Conservation (phyloP, 306 rosid genomes). For the Carpinus fangiana region DNA sequence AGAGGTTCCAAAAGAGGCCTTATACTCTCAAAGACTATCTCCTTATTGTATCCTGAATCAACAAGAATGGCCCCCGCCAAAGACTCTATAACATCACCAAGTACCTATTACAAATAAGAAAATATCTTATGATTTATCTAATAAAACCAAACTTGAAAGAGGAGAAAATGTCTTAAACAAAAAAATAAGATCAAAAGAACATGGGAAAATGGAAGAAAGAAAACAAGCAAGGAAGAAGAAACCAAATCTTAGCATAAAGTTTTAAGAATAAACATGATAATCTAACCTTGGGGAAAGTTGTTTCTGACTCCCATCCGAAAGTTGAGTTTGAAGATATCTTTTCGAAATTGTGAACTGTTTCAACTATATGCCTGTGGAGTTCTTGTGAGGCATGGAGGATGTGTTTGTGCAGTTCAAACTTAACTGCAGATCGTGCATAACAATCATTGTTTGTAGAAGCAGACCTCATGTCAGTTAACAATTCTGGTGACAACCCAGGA, state of each 20-base stretch:
- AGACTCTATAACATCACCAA: slow-evolving; percentile 82
- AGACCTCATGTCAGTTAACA: slow-evolving; percentile 77
- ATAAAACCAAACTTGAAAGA: slow-evolving; percentile 2
- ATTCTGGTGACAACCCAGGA: slow-evolving; percentile 69
- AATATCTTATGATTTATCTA: slow-evolving; percentile 10
- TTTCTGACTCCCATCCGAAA: slow-evolving; percentile 73
- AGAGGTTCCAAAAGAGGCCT: slow-evolving; percentile 72
- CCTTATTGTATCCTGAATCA: slow-evolving; percentile 62
- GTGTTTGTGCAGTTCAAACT: slow-evolving; percentile 60
- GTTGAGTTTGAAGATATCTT: slow-evolving; percentile 38
- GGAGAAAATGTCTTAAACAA: too few relatives aligned
- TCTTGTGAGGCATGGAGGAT: slow-evolving; percentile 57
- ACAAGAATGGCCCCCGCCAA: slow-evolving; percentile 78
- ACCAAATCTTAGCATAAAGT: neutral
- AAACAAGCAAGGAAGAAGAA: neutral
- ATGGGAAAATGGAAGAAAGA: neutral
- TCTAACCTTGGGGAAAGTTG: slow-evolving; percentile 75
- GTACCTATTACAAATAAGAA: slow-evolving; percentile 50
- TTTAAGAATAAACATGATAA: neutral
- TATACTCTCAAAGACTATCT: slow-evolving; percentile 54
- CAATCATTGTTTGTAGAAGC: slow-evolving; percentile 77
- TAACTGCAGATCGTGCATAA: slow-evolving; percentile 64
- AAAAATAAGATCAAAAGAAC: neutral
- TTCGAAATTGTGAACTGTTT: slow-evolving; percentile 32
- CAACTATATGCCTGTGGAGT: slow-evolving; percentile 52